Evolutionary conservation across 2,329 filamentous ascomycete species (phyloP).

Genomic region (Myrmaecium sp.): DNA sequence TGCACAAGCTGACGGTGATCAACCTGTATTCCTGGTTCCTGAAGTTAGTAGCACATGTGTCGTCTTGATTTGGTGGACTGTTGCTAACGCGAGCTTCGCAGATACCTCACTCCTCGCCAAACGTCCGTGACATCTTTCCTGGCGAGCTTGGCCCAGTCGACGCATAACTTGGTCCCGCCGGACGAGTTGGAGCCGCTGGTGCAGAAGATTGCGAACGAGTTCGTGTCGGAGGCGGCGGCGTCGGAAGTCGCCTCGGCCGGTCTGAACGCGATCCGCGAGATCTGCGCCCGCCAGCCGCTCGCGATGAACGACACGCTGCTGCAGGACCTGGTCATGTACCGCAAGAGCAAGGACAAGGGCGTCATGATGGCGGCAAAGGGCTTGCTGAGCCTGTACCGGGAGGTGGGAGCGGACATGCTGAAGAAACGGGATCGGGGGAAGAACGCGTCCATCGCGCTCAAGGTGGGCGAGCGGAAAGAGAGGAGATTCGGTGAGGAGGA

Average conservation of each 20-base stretch:
- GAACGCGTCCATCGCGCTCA: constrained; percentile 69
- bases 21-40: constrained; percentile 92
- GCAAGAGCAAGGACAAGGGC: constrained; percentile 95
- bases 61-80: not conserved
- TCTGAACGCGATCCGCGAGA: constrained; percentile 85
- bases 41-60: constrained; percentile 37
- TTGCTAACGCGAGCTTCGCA: not conserved
- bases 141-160: constrained; percentile 79
- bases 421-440: constrained; percentile 84
- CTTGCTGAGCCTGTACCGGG: constrained; percentile 74
- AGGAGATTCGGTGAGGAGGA: constrained; percentile 71
- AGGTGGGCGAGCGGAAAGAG: constrained; percentile 56
- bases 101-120: constrained; percentile 64
- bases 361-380: constrained; percentile 98
- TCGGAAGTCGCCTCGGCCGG: constrained; percentile 83
- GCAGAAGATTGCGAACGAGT: constrained; percentile 95
- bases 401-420: constrained; percentile 77
- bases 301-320: constrained; percentile 92
- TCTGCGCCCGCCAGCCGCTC: constrained; percentile 83
- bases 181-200: constrained; percentile 82
- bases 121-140: constrained; percentile 84
- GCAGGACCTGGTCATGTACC: constrained; percentile 89
- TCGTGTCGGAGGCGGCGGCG: constrained; percentile 86
- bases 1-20: constrained; percentile 83
- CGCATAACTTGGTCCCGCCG: constrained; percentile 79